Evolutionary conservation across 768 basidiomycete genomes (phyloP).

Genomic region (Kwoniella dejecticola): DNA sequence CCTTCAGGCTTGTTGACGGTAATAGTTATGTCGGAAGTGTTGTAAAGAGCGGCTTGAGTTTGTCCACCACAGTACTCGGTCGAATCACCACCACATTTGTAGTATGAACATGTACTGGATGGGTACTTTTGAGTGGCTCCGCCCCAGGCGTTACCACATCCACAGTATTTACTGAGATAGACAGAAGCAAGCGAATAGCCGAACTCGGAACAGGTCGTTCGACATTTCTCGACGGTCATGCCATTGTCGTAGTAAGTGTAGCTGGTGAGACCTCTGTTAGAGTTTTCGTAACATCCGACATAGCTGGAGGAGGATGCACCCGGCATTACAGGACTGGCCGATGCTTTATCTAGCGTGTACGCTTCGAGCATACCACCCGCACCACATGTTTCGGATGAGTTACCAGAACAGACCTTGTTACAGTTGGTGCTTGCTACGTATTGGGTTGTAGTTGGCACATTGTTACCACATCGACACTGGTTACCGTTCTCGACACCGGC

Average conservation of each 20-base stretch:
- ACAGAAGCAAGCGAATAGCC: constrained; percentile 31
- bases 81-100: constrained; percentile 42
- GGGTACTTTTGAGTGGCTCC: constrained; percentile 20
- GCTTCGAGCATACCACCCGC: constrained; percentile 31
- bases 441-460: constrained; percentile 14
- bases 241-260: constrained; percentile 22
- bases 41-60: constrained; percentile 26
- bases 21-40: constrained; percentile 10
- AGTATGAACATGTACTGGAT: constrained; percentile 28
- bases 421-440: constrained; percentile 19
- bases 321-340: constrained; percentile 14
- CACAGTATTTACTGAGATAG: constrained; percentile 31
- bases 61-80: constrained; percentile 42
- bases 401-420: constrained; percentile 26
- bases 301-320: constrained; percentile 14
- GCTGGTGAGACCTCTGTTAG: constrained; percentile 23
- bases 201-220: constrained; percentile 28
- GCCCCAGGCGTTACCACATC: constrained; percentile 31
- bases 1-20: constrained; percentile 21
- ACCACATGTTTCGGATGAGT: constrained; percentile 32
- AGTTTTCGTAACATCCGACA: constrained; percentile 31
- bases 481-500: constrained; percentile 26
- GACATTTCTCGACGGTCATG: constrained; percentile 30
- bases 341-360: constrained; percentile 8
- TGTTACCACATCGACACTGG: constrained; percentile 30